Base-by-base conservation (phyloP, 75 land plant species). In the Pinus tabuliformis region DNA sequence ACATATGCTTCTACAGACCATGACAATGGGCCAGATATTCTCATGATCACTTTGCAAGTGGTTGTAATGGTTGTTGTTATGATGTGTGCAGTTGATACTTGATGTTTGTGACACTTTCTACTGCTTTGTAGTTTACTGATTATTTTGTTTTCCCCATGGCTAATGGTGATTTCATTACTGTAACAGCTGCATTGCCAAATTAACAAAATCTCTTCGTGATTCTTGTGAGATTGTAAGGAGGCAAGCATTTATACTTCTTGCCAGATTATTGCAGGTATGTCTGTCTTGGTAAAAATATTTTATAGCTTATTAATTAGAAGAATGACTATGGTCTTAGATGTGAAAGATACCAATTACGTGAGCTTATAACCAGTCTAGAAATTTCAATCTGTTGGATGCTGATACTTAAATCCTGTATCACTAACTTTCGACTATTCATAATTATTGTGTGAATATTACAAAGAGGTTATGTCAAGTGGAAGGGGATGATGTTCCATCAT, bases 401-500 rank as follows among this genome's bases (percentile, higher is more conserved):
- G 22, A 3, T 5, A 5, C 3, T 12, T 14, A 64, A 15, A 2
- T 64, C 71, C 33, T 16, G 18, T 33, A 12, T 1, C 52, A 20
- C 21, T 30, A 5, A 18, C 9, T 24, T 68, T 68, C 39, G n/a
- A 66, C 49, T 45, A 45, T 7, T 45, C 52, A 39, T 3, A 45
- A 39, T 68, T 56, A 54, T 59, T 63, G 18, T 68, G 75, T 74
- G 62, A 6, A 59, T 72, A 71, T n/a, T 79, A 3, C 81, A 92
- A 91, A 83, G 87, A 70, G 98, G 92, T 83, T 95, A 95, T 85
- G 93, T 95, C 59, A 95, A 95, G 74, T 95, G 98, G 96, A 89
- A 93, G 81, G 98, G 98, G 22, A 79, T 91, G 15, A 87, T 95
- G 13, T 95, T 95, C 75, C 93, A 92, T 54, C 86, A 90, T 36